Evolutionary conservation across 768 basidiomycete genomes (phyloP).

Genomic region (Russula brevipes): DNA sequence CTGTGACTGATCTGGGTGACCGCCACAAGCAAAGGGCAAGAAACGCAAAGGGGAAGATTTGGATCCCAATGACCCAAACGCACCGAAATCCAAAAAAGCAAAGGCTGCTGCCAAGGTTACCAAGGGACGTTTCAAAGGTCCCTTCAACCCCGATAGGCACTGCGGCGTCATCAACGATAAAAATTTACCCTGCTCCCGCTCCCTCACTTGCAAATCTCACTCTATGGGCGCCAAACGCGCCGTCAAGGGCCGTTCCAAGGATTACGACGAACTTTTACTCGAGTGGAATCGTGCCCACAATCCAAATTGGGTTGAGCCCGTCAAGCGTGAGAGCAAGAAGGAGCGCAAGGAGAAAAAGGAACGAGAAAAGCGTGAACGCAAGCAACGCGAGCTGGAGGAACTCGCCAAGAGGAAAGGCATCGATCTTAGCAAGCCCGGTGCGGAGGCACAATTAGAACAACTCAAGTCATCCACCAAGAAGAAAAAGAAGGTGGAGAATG

Average conservation of each 20-base stretch:
- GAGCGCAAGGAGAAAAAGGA: conserved; percentile 85
- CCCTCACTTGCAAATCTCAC: conserved; percentile 96
- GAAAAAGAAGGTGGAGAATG: conserved; percentile 49
- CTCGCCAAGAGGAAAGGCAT: conserved; percentile 55
- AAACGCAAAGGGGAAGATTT: conserved; percentile 81
- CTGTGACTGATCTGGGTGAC: conserved; percentile 4
- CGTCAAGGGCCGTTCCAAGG: conserved; percentile 77
- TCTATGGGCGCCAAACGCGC: conserved; percentile 95
- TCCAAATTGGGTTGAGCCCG: conserved; percentile 83
- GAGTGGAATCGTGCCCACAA: conserved; percentile 90
- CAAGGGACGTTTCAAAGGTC: conserved; percentile 77
- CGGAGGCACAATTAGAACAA: conserved; percentile 30
- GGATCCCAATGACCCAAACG: conserved; percentile 53
- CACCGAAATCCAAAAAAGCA: conserved; percentile 71
- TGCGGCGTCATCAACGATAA: conserved; percentile 99
- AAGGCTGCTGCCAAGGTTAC: conserved; percentile 65
- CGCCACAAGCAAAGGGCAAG: conserved; percentile 50
- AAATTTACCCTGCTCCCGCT: conserved; percentile 84
- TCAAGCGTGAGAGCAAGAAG: conserved; percentile 79
- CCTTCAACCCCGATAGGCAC: conserved; percentile 85
- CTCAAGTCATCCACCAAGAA: conserved; percentile 50
- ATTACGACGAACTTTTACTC: conserved; percentile 80
- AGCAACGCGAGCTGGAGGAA: conserved; percentile 62
- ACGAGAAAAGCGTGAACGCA: conserved; percentile 78
- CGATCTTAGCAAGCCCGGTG: conserved; percentile 42